A percentile compares a stretch with the other conserved stretches of the same genome.
phyloP scores from a whole-genome alignment of 192 early-diverging fungal species.

The Coemansia sp. region DNA sequence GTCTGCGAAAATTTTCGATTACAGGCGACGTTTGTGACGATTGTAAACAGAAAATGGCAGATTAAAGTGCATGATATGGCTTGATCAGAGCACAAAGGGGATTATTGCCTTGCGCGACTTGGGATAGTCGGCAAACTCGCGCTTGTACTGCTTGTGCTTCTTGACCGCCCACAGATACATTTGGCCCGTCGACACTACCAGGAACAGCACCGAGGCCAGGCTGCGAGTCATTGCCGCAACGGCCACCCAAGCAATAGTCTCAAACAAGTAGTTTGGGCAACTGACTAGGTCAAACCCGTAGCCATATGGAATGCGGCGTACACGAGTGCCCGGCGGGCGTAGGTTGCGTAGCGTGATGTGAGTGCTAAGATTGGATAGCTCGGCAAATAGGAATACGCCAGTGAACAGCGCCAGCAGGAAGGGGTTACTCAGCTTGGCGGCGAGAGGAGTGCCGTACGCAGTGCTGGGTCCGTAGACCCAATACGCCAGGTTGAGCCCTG shows the following conservation, averaged over 20 bases:
- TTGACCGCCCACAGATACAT: slow-evolving; percentile 97
- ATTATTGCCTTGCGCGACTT: slow-evolving; percentile 79
- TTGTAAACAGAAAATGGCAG: neutral
- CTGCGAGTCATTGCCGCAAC: slow-evolving; percentile 74
- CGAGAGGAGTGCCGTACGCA: slow-evolving; percentile 52
- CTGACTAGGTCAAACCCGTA: slow-evolving; percentile 91
- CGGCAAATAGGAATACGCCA: slow-evolving; percentile 58
- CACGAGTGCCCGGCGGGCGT: slow-evolving; percentile 83
- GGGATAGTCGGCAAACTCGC: slow-evolving; percentile 92
- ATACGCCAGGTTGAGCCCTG: slow-evolving; percentile 83
- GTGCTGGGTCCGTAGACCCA: slow-evolving; percentile 84
- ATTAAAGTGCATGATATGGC: neutral
- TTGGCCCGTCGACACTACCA: slow-evolving; percentile 71
- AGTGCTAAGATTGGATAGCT: slow-evolving; percentile 82
- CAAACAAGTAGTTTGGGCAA: slow-evolving; percentile 94
- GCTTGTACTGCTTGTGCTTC: slow-evolving; percentile 88
- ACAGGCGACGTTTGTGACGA: neutral
- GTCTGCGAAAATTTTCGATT: slow-evolving; percentile 10
- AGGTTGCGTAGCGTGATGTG: slow-evolving; percentile 89
- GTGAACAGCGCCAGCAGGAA: slow-evolving; percentile 34
- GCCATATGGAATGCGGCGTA: slow-evolving; percentile 86
- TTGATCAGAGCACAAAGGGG: slow-evolving; percentile 57
- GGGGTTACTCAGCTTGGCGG: slow-evolving; percentile 51
- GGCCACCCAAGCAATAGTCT: slow-evolving; percentile 79
- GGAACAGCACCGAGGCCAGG: slow-evolving; percentile 65